A percentile compares a stretch with the other conserved stretches of the same genome.
phyloP scores from a whole-genome alignment of 2,329 filamentous ascomycete species.

The Basipetospora chlamydospora region DNA sequence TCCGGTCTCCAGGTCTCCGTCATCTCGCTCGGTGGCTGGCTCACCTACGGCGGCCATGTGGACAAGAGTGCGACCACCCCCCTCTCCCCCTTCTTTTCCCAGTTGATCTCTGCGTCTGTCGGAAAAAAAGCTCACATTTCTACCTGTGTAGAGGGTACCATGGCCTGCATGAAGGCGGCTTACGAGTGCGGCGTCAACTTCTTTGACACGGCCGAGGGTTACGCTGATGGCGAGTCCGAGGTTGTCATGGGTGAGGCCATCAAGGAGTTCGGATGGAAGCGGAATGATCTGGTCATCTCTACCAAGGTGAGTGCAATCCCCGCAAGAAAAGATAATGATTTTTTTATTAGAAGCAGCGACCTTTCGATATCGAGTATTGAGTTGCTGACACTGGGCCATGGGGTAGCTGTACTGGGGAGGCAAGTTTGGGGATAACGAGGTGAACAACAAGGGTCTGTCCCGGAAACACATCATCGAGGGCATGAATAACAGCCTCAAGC shows the following conservation, averaged over 20 bases:
- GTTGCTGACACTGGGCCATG: too few species aligned
- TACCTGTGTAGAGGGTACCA: slow-evolving; percentile 27
- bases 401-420: slow-evolving; percentile 49
- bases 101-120: too few species aligned
- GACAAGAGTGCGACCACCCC: slow-evolving; percentile 38
- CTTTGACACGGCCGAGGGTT: slow-evolving; percentile 46
- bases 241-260: slow-evolving; percentile 47
- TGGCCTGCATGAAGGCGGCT: slow-evolving; percentile 46
- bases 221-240: slow-evolving; percentile 46
- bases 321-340: too few species aligned
- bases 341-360: too few species aligned
- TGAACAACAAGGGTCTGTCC: slow-evolving; percentile 54
- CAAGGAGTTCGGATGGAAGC: slow-evolving; percentile 44
- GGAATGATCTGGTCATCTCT: slow-evolving; percentile 44
- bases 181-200: slow-evolving; percentile 48
- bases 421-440: slow-evolving; percentile 42
- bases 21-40: slow-evolving; percentile 56
- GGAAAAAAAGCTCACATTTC: too few species aligned
- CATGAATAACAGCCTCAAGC: slow-evolving; percentile 41
- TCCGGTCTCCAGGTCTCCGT: slow-evolving; percentile 62
- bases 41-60: slow-evolving; percentile 63
- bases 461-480: slow-evolving; percentile 59
- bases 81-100: too few species aligned
- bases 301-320: slow-evolving; percentile 31
- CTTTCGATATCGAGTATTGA: too few species aligned